Evolutionary conservation across 2,329 filamentous ascomycete species (phyloP), one percentile per base, ranked within the genome.

Genomic region (Colletotrichum eleusines): DNA sequence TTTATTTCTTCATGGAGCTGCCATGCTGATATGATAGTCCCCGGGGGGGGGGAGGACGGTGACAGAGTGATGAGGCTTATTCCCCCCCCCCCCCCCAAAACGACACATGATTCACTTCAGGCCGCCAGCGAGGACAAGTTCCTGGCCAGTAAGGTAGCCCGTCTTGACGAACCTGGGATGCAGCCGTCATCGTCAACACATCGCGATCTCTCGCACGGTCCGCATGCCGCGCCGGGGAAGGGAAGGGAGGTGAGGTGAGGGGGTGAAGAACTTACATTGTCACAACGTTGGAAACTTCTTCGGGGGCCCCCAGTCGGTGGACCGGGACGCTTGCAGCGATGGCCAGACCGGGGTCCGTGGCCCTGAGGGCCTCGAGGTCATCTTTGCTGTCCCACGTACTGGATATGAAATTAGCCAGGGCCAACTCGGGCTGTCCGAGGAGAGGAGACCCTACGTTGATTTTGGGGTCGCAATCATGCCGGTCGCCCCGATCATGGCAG

Each of bases 401-500:
- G 11, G 14, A 9, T 1, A 3, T 44, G 3, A 18, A 18, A 33
- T 12, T 18, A 12, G 16, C 6, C 31, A 38, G 28, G 23, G 54
- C 31, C 4, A 42, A 12, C 20, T 20, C 23, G 33, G 20, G 33
- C 33, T 23, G 31, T 38, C 53, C n/a, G 20, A 12, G 33, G 28
- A n/a, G 51, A 12, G 28, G 12, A 5, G n/a, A 23, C 11, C 69
- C 58, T 71, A 80, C 79, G 69, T 74, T 46, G 75, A 74, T 33
- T 76, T 77, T 1, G 79, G 78, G 0, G 75, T 74, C 1, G 79
- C 77, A 44, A 81, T 81, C 79, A 81, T 80, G 46, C 77, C 79
- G 11, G 79, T 81, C 2, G 75, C 74, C 0, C 78, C 79, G 50
- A 81, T 81, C 78, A 81, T 79, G n/a, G 79, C 79, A 1, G 79